Base-by-base conservation (phyloP, 345 rosid species). In the Salix koriyanagi region DNA sequence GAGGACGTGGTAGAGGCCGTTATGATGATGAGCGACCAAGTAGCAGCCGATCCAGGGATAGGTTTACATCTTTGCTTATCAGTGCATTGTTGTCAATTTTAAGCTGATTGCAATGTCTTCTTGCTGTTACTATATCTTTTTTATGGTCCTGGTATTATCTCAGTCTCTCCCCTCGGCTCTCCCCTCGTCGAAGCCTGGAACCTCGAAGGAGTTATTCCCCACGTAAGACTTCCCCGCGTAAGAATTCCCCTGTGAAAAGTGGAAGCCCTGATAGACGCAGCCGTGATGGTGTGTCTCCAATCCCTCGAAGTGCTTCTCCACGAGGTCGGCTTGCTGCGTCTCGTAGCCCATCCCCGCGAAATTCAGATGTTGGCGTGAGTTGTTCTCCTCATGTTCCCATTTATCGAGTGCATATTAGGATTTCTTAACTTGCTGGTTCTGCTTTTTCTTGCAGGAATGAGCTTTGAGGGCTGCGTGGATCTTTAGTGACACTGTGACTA, bases 391-490 rank as follows among this genome's bases (percentile, higher is more conserved):
- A 41, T 52, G 56, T 18, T 70, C 6, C 67, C 15, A 4, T 64
- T 32, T 46, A 15, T 50, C 7, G 46, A 34, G 42, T 19, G 12
- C 15, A 75, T 67, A n/a, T 25, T 11, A 52, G 61, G 70, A 72
- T 73, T 76, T 2, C 72, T 82, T 76, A 64, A 48, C 23, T 10
- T 41, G 68, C 18, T 73, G 39, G 72, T 65, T 86, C 39, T 58
- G 34, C 14, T 62, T 72, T 65, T 67, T 36, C 48, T 3, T 61
- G 90, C 76, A 91, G 96, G 96, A 87, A 70, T 91, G 83, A 91
- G 56, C 41, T 69, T 46, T 76, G 72, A 72, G 23, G 21, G 64
- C 10, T 60, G 26, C 44, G 9, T 62, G 73, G 85, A 70, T 72
- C 69, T 66, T 36, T 39, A 39, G 15, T 46, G 70, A 79, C 79